Conservation (phyloP, 2,329 filamentous ascomycete species). For the Cordyceps javanica region DNA sequence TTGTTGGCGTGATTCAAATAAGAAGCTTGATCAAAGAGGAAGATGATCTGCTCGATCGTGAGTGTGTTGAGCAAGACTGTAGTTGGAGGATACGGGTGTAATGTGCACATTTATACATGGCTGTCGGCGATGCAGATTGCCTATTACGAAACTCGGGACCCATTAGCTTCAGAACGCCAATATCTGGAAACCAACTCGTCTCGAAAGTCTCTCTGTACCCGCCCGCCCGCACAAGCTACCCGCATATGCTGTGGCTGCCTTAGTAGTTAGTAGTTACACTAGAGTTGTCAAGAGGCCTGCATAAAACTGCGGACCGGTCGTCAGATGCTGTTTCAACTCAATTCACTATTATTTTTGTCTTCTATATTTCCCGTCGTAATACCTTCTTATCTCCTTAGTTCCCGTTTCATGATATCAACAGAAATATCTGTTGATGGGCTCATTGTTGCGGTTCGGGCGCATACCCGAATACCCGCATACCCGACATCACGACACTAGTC, state of each 20-base stretch:
- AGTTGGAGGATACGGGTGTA: background rate
- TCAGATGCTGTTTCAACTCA: no score
- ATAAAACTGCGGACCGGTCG: no score
- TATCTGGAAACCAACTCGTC: background rate
- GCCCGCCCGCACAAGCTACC: background rate
- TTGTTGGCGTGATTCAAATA: background rate
- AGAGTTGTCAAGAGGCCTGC: no score
- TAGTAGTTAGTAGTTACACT: no score
- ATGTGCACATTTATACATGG: background rate
- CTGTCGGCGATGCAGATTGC: background rate
- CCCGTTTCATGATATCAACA: background rate
- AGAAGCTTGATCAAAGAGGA: background rate
- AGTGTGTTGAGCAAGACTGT: background rate
- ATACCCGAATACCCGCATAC: slow-evolving; percentile 15
- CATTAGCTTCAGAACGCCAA: background rate
- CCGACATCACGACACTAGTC: slow-evolving; percentile 3
- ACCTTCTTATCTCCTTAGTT: background rate
- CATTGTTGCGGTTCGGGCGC: background rate
- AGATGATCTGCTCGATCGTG: background rate
- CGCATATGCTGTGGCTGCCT: no score
- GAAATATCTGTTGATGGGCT: background rate
- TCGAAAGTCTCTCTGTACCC: background rate
- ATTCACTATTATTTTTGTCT: no score
- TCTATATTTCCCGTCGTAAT: background rate
- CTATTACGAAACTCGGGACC: background rate